Base-by-base conservation (phyloP, 2,329 filamentous ascomycete genomes). In the Dothideomycetes sp. region DNA sequence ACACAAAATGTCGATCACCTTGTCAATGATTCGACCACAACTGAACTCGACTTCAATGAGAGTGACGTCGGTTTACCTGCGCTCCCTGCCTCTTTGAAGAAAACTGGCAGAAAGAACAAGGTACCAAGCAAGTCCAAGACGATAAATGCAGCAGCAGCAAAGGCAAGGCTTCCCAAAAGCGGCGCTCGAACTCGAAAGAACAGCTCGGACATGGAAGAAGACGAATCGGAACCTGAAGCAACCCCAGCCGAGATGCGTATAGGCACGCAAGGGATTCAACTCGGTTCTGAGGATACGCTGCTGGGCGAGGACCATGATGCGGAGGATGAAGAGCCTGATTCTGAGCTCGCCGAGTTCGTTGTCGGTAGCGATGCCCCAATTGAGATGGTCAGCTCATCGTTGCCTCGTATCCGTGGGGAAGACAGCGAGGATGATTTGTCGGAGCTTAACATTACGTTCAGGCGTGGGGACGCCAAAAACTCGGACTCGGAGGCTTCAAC, bases 281-380 rank as follows among this genome's bases (percentile, higher is more conserved):
- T 70, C 27, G 66, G 65, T 7, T 66, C 64, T 1, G 47, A 57
- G 19, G 65, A 69, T 40, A 69, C 65, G 0, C 50, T 58, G 17
- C 64, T 60, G 19, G 51, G 47, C 16, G 52, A 49, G 5, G 52
- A 57, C 15, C 53, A 55, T 17, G 34, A 48, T 3, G 59, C 65
- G 37, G 59, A 65, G 16, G 60, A 62, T 15, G 61, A 62, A 34
- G 55, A 59, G 30, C 41, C 57, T 4, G 64, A 68, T 43, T 68
- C 64, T 4, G 66, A 69, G 34, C 57, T 68, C 4, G 53, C 55
- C 8, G 62, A 59, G 38, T 70, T 69, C 47, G 60, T 69, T 34
- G 65, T 60, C 1, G 61, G 59, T 19, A 61, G 61, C n/a, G 63
- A 63, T 19, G 61, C 63, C 19, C 54, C 60, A 4, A 47, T 59